These are phyloP conservation scores for Ogataea methylovora DNA, from an alignment of 805 yeast genomes.

Conservation along the genomic window DNA sequence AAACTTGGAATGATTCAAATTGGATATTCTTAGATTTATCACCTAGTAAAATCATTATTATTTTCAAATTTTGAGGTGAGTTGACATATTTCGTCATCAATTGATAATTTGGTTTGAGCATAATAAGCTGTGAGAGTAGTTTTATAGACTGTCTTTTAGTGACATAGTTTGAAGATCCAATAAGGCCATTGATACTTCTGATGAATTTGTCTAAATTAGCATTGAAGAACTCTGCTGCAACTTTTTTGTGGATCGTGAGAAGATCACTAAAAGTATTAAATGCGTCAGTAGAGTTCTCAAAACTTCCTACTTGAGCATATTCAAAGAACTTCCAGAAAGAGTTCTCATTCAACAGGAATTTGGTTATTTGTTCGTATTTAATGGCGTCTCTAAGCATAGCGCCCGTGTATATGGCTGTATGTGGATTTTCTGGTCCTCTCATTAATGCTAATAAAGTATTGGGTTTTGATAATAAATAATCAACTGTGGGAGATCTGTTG, in stretches of 20 bases:
- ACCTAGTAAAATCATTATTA: constrained; percentile 77
- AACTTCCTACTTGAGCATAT: constrained; percentile 66
- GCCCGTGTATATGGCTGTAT: constrained; percentile 68
- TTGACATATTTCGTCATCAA: constrained; percentile 74
- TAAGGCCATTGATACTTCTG: constrained; percentile 54
- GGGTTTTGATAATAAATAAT: constrained; percentile 64
- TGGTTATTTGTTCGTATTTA: constrained; percentile 64
- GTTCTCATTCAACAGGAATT: constrained; percentile 49
- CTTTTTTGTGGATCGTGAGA: constrained; percentile 58
- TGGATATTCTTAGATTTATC: constrained; percentile 89
- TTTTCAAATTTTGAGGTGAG: constrained; percentile 74
- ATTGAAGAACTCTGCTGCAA: constrained; percentile 65
- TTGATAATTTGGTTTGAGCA: constrained; percentile 60
- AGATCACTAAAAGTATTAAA: constrained; percentile 70
- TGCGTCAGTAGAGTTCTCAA: constrained; percentile 88
- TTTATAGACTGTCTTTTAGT: constrained; percentile 87
- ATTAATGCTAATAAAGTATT: constrained; percentile 56
- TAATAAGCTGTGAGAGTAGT: constrained; percentile 62
- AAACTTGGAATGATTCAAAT: constrained; percentile 84
- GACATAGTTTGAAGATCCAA: constrained; percentile 78
- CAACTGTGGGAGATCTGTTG: constrained; percentile 77
- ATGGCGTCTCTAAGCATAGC: constrained; percentile 79
- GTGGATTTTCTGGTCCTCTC: constrained; percentile 66
- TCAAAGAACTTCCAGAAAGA: constrained; percentile 78
- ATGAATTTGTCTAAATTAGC: constrained; percentile 53